Evolutionary conservation across 805 yeast genomes (phyloP).

Genomic region (Groenewaldozyma tartarivorans): DNA sequence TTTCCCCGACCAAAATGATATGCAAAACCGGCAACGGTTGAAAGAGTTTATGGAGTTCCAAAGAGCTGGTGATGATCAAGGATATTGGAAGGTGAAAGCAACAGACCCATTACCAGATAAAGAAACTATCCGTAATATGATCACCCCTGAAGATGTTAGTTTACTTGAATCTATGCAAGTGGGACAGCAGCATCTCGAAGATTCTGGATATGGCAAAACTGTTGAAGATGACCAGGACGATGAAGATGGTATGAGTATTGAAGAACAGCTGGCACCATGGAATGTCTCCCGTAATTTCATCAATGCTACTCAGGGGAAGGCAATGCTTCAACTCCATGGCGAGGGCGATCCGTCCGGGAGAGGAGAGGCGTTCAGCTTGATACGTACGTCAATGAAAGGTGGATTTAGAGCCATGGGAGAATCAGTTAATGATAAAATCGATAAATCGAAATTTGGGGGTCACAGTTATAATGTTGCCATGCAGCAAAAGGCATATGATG

Average conservation of each 20-base stretch:
- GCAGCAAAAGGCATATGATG: constrained; percentile 88
- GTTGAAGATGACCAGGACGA: constrained; percentile 34
- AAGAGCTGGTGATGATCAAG: constrained; percentile 87
- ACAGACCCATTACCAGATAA: constrained; percentile 60
- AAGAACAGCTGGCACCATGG: constrained; percentile 91
- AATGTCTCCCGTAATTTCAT: constrained; percentile 84
- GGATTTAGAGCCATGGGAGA: constrained; percentile 51
- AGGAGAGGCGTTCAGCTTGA: constrained; percentile 80
- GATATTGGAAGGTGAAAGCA: constrained; percentile 82
- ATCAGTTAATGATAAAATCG: constrained; percentile 30
- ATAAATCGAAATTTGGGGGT: constrained; percentile 41
- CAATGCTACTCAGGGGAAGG: constrained; percentile 91
- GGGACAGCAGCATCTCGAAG: constrained; percentile 84
- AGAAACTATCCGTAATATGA: constrained; percentile 70
- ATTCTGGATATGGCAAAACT: constrained; percentile 48
- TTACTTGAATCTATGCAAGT: constrained; percentile 85
- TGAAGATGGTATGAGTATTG: constrained; percentile 43
- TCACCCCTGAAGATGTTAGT: constrained; percentile 84
- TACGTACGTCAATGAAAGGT: constrained; percentile 91
- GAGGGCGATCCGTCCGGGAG: constrained; percentile 92
- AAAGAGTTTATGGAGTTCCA: constrained; percentile 98
- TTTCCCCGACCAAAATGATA: constrained; percentile 94
- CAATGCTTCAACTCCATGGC: constrained; percentile 91
- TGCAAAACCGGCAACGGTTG: constrained; percentile 90
- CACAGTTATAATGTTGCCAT: constrained; percentile 72